A percentile compares a stretch with the other conserved stretches of the same genome.
These are phyloP conservation scores for Neurospora sp. DNA, from an alignment of 495 filamentous ascomycete species.

Conservation along the genomic window DNA sequence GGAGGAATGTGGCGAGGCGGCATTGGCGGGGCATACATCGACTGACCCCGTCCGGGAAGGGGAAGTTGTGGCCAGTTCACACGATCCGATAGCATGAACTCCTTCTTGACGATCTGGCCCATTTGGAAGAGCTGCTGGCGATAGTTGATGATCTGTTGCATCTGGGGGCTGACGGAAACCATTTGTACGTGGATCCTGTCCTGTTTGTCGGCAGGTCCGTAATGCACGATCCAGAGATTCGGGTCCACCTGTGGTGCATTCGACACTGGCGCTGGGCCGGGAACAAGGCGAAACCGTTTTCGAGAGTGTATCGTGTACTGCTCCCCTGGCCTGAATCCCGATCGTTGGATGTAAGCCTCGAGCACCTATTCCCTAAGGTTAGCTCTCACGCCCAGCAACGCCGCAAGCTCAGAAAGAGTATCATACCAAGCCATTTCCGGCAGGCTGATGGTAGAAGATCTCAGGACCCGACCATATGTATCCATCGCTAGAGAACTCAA, in stretches of 20 bases:
- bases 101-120: conserved; percentile 77
- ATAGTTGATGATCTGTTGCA: conserved; percentile 50
- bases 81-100: conserved; percentile 87
- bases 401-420: background rate
- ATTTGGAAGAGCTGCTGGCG: conserved; percentile 61
- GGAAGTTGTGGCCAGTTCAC: conserved; percentile 80
- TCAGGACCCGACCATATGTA: conserved; percentile 82
- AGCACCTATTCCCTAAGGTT: conserved; percentile 35
- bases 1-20: conserved; percentile 33
- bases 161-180: conserved; percentile 47
- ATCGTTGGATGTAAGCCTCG: conserved; percentile 75
- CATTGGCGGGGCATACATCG: conserved; percentile 28
- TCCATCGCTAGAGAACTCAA: conserved; percentile 77
- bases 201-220: conserved; percentile 58
- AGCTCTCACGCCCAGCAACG: conserved; percentile 1
- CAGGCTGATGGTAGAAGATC: conserved; percentile 54
- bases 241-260: conserved; percentile 60
- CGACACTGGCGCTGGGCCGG: conserved; percentile 48
- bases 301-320: conserved; percentile 61
- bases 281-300: conserved; percentile 72
- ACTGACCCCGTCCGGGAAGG: conserved; percentile 46
- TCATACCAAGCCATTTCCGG: conserved; percentile 65
- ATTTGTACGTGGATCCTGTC: conserved; percentile 58
- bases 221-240: conserved; percentile 90
- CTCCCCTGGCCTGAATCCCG: conserved; percentile 65